Evolutionary conservation across 495 filamentous ascomycete genomes (phyloP), one percentile per base, ranked within the genome.

Genomic region (Delitschia confertaspora): DNA sequence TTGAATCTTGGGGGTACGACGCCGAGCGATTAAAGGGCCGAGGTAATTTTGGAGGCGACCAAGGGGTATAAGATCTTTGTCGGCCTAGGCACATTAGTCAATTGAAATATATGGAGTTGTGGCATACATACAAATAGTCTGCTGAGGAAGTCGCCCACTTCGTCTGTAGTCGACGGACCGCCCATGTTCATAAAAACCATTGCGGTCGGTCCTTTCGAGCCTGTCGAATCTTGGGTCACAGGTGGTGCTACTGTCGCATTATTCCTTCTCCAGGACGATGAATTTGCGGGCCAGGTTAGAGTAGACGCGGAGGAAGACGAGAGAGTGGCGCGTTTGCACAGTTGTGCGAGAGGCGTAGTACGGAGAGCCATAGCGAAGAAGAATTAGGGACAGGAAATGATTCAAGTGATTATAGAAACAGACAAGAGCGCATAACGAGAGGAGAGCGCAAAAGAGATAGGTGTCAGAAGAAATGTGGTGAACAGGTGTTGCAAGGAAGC

Each of bases 141-240:
- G 65, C 81, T 91, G n/a, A 99, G 71, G 53, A 96, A 99, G 60
- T 81, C 78, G 45, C 79, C 79, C 14, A 99, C 93, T 69, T 96
- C 87, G 42, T 80, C 71, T 8, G 79, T 78, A 4, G 83, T 95
- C 10, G 86, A 86, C 5, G 93, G 93, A 7, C 93, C 93, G 41
- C 93, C 93, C 93, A 99, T 99, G 67, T 99, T 99, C 63, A 99
- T 74, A 49, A 99, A 94, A 4, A 99, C 89, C 75, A 99, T 94
- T 27, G 93, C 93, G 0, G 93, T 99, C 4, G 79, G 79, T 1
- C 79, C 79, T 59, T 79, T 76, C 0, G 76, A 70, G 10, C 74
- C 66, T 1, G 69, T 70, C 2, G 66, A 58, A 74, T 82, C 69
- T 57, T 87, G 82, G 3, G 80, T 85, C 3, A 86, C 83, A 3